Conservation (phyloP, 2,329 filamentous ascomycete species). For the Claviceps fusiformis region DNA sequence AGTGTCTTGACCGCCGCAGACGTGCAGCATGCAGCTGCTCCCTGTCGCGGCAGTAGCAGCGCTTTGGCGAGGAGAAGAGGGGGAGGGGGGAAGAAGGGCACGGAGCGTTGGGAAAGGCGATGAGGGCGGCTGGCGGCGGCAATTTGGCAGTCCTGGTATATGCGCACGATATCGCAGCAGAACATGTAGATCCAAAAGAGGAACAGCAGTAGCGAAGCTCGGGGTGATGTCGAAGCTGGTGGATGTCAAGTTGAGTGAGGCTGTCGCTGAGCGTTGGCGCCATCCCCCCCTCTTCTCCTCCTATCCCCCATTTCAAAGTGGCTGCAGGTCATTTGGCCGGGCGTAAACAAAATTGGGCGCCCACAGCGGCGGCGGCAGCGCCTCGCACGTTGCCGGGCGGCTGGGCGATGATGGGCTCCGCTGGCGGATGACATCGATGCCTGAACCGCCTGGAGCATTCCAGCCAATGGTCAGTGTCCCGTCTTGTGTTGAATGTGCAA, state of each 20-base stretch:
- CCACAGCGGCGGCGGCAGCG: slow-evolving; percentile 18
- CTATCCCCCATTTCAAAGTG: slow-evolving; percentile 1
- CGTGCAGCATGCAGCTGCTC: slow-evolving; percentile 36
- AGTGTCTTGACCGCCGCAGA: slow-evolving; percentile 30
- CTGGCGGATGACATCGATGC: slow-evolving; percentile 4
- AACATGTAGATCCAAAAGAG: neutral
- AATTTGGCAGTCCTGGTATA: neutral
- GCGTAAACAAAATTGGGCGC: slow-evolving; percentile 32
- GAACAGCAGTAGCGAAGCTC: neutral
- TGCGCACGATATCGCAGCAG: neutral
- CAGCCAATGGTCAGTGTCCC: too few species aligned
- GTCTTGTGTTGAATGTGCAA: too few species aligned
- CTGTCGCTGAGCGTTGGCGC: slow-evolving; percentile 9
- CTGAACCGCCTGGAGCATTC: neutral
- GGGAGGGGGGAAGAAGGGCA: slow-evolving; percentile 6
- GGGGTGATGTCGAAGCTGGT: slow-evolving; percentile 10
- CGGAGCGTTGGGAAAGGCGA: slow-evolving; percentile 1
- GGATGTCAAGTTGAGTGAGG: slow-evolving; percentile 9
- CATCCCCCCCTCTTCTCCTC: neutral
- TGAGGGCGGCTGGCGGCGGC: slow-evolving; percentile 10
- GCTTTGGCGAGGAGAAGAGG: slow-evolving; percentile 3
- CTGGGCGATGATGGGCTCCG: slow-evolving; percentile 12
- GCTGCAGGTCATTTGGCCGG: slow-evolving; percentile 5
- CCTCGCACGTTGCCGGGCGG: slow-evolving; percentile 23
- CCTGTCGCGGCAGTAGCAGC: slow-evolving; percentile 27